Conservation (phyloP, 2,329 filamentous ascomycete genomes). For the Fusarium lateritium region DNA sequence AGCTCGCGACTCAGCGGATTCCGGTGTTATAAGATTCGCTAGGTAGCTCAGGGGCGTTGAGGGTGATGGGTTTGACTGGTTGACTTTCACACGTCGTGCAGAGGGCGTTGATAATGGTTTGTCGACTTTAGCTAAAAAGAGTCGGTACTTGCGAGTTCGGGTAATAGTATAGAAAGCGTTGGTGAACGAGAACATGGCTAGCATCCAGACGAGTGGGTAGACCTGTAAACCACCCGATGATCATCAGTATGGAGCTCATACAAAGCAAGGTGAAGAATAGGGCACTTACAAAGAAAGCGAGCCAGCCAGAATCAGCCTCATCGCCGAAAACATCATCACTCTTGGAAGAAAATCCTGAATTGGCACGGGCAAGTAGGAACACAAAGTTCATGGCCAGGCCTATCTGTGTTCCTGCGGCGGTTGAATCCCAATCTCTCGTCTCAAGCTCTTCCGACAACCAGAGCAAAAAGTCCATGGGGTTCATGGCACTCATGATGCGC, state of each 20-base stretch:
- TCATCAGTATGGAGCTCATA: constrained; percentile 35
- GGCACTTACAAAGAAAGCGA: constrained; percentile 68
- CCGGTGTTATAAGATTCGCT: constrained; percentile 74
- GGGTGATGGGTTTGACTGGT: constrained; percentile 77
- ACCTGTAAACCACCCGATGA: constrained; percentile 62
- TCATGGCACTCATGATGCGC: constrained; percentile 84
- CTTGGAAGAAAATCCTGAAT: constrained; percentile 68
- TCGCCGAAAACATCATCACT: constrained; percentile 91
- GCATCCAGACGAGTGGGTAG: constrained; percentile 77
- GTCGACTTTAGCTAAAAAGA: constrained; percentile 91
- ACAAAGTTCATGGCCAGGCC: constrained; percentile 83
- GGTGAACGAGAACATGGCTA: constrained; percentile 75
- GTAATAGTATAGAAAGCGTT: constrained; percentile 89
- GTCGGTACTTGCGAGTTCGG: constrained; percentile 86
- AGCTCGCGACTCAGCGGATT: constrained; percentile 84
- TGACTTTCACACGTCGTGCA: constrained; percentile 86
- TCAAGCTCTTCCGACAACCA: constrained; percentile 95
- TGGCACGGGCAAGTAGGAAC: constrained; percentile 87
- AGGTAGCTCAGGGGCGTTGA: constrained; percentile 86
- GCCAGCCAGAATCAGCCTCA: constrained; percentile 74
- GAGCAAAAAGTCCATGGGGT: constrained; percentile 90
- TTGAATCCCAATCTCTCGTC: constrained; percentile 90
- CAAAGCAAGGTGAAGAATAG: background rate
- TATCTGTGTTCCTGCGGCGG: constrained; percentile 80
- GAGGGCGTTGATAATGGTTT: constrained; percentile 83